phyloP scores from a whole-genome alignment of 2,329 filamentous ascomycete genomes.

The Cryphonectria nitschkei region DNA sequence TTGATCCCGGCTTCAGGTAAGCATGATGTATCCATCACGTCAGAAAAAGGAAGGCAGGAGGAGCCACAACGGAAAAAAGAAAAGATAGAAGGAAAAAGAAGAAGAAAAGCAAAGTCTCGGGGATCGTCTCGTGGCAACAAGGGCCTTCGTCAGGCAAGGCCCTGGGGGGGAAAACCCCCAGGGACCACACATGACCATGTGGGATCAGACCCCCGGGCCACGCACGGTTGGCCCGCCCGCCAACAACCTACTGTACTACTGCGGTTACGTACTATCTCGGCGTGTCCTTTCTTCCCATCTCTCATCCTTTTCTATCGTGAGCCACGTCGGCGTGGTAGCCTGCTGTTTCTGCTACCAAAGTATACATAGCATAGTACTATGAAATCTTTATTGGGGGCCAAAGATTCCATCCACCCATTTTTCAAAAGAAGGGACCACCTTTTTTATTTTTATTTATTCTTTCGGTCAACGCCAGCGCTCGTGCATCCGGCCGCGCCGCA shows the following conservation, averaged over 20 bases:
- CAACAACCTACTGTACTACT: background rate
- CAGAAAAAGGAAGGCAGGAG: background rate
- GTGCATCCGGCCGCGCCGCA: background rate
- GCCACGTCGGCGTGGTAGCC: background rate
- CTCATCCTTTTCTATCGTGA: background rate
- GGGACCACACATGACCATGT: background rate
- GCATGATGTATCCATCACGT: background rate
- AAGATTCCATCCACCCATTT: background rate
- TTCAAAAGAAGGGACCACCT: background rate
- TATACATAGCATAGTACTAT: background rate
- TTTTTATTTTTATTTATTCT: background rate
- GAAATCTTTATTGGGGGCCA: background rate
- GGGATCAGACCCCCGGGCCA: background rate
- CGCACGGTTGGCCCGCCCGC: background rate
- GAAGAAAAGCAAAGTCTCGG: background rate
- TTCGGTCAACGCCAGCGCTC: background rate
- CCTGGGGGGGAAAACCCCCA: background rate
- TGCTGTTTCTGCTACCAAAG: background rate
- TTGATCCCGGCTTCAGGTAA: slow-evolving; percentile 2
- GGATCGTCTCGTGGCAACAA: background rate
- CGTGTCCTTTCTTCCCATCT: background rate
- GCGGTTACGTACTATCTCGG: background rate
- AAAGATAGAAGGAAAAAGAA: too few species aligned
- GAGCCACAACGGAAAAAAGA: too few species aligned
- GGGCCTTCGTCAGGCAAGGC: background rate